Evolutionary conservation across 768 basidiomycete genomes (phyloP), one percentile per base, ranked within the genome.

Genomic region (Cystobasidium tubakii): DNA sequence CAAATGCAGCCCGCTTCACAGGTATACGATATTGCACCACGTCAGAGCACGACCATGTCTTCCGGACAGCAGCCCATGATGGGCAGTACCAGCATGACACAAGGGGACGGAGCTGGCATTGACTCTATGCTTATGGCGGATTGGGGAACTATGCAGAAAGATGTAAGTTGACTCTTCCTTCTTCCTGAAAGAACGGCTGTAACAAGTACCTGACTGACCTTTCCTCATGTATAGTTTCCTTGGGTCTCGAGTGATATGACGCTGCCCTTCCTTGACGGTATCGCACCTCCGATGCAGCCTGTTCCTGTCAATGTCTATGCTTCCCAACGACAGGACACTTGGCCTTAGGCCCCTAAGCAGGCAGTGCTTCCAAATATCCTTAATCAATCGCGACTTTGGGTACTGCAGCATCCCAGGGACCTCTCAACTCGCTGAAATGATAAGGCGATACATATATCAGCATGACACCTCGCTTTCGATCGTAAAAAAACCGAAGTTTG

Each of bases 391-490:
- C 15, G 9, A 71, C 39, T 27, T 62, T 71, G 25, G 69, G 69
- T 23, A 71, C 69, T n/a, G 69, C 69, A 10, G 55, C 69, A 60
- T 71, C 69, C 69, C 69, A 71, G 1, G 69, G 69, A 4, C 69
- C 69, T 9, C 69, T 27, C 10, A 71, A 27, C 25, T 71, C 69
- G 69, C 69, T 71, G 39, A 7, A 29, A 60, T 10, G 21, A 34
- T 3, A 36, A 9, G n/a, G n/a, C n/a, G n/a, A n/a, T n/a, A n/a
- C n/a, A n/a, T n/a, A n/a, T n/a, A n/a, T n/a, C n/a, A n/a, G n/a
- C n/a, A n/a, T n/a, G n/a, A n/a, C n/a, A n/a, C n/a, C n/a, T n/a
- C n/a, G n/a, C n/a, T n/a, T n/a, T n/a, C n/a, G n/a, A n/a, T n/a
- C n/a, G n/a, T n/a, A n/a, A n/a, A 3, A 6, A 43, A 53, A 42